These are phyloP conservation scores for Canavalia ensiformis DNA, from an alignment of 306 rosid genomes.

Conservation along the genomic window DNA sequence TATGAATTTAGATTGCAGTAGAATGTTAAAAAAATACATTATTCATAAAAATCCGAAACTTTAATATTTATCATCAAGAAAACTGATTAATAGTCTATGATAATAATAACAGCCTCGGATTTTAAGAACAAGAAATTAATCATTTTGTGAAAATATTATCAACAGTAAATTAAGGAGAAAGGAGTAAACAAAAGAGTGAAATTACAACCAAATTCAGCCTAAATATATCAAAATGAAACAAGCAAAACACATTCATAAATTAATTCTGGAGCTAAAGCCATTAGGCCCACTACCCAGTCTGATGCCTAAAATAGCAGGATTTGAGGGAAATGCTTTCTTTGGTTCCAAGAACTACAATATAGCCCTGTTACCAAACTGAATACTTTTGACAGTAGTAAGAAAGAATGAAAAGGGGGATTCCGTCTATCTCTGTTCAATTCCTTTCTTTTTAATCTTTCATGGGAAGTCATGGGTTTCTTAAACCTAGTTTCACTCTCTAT, in stretches of 20 bases:
- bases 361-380: neutral
- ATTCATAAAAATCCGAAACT: neutral
- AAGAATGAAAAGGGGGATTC: neutral
- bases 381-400: neutral
- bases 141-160: neutral
- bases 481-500: neutral
- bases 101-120: neutral
- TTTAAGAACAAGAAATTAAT: neutral
- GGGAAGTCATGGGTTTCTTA: neutral
- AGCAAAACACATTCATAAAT: neutral
- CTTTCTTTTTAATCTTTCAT: neutral
- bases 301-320: neutral
- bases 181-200: neutral
- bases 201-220: neutral
- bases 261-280: neutral
- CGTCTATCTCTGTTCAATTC: neutral
- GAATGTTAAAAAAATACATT: neutral
- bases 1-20: neutral
- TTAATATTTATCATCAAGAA: constrained; percentile 6
- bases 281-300: neutral
- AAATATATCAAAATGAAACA: constrained; percentile 15
- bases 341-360: neutral
- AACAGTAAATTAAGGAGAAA: neutral
- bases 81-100: neutral
- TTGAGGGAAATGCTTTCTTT: neutral